Conservation (phyloP, 148 eudicot genomes). For the Euryodendron excelsum region DNA sequence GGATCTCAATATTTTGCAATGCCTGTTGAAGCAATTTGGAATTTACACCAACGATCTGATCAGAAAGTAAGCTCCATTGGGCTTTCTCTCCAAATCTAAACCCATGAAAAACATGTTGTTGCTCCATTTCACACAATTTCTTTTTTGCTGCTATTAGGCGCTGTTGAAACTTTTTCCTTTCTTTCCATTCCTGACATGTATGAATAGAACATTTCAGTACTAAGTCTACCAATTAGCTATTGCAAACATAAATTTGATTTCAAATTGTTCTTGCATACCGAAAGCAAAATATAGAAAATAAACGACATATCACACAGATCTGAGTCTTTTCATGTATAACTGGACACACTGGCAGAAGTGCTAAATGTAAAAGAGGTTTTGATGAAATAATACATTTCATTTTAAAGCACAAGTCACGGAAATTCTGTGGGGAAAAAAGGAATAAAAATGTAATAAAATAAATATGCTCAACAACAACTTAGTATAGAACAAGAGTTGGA, state of each 20-base stretch:
- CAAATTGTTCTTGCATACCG: background rate
- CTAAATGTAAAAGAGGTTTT: background rate
- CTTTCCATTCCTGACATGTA: constrained; percentile 82
- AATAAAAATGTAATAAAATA: no score
- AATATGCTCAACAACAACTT: no score
- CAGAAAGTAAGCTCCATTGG: constrained; percentile 56
- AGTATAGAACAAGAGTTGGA: no score
- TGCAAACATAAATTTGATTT: background rate
- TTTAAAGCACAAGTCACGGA: background rate
- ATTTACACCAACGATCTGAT: constrained; percentile 66
- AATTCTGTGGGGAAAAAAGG: no score
- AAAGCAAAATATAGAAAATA: background rate
- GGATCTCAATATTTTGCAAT: constrained; percentile 37
- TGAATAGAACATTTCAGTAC: constrained; percentile 14
- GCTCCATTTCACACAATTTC: constrained; percentile 80
- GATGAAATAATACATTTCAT: background rate
- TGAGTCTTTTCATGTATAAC: no score
- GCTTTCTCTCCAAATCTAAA: constrained; percentile 68
- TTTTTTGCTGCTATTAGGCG: constrained; percentile 88
- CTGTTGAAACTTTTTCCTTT: constrained; percentile 76
- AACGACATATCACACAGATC: background rate
- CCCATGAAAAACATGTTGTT: constrained; percentile 87
- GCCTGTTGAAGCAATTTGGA: constrained; percentile 77
- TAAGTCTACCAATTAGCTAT: background rate
- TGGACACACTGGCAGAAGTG: no score